phyloP scores from a whole-genome alignment of 495 filamentous ascomycete genomes.

The Letharia columbiana region DNA sequence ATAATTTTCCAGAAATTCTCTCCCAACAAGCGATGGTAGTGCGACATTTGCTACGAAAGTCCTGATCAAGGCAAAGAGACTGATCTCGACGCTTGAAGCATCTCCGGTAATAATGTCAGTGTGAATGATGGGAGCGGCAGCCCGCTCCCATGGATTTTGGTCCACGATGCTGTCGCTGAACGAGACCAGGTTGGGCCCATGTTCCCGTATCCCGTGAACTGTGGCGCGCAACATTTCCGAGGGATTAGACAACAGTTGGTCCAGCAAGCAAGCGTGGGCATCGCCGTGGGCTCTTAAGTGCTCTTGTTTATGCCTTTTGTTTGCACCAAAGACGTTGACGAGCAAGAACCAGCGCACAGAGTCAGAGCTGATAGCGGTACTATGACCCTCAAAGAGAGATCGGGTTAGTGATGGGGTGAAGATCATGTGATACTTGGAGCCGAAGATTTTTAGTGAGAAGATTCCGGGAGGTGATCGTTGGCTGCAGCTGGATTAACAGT shows the following conservation, averaged over 20 bases:
- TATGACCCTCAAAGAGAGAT: conserved; percentile 28
- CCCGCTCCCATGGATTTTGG: conserved; percentile 52
- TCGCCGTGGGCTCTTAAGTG: neutral
- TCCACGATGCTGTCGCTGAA: conserved; percentile 53
- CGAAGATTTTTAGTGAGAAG: conserved; percentile 45
- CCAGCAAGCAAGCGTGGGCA: neutral
- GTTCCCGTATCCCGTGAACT: conserved; percentile 32
- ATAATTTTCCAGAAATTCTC: conserved; percentile 46
- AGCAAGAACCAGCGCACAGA: conserved; percentile 36
- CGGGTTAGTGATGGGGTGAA: conserved; percentile 43
- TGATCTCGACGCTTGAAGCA: conserved; percentile 37
- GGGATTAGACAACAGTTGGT: conserved; percentile 9
- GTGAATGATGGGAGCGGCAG: conserved; percentile 29
- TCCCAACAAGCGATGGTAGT: conserved; percentile 46
- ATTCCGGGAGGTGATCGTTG: conserved; percentile 37
- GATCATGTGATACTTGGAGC: conserved; percentile 43
- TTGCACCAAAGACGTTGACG: conserved; percentile 44
- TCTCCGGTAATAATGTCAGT: conserved; percentile 20
- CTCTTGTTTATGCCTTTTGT: conserved; percentile 29
- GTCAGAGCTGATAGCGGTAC: conserved; percentile 11
- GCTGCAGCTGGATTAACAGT: neutral
- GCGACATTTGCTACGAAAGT: conserved; percentile 46
- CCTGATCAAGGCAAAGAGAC: conserved; percentile 45
- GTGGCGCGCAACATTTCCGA: conserved; percentile 34
- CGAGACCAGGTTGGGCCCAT: conserved; percentile 46